Conservation (phyloP, 2,329 filamentous ascomycete species). For the Endothia cerciana region DNA sequence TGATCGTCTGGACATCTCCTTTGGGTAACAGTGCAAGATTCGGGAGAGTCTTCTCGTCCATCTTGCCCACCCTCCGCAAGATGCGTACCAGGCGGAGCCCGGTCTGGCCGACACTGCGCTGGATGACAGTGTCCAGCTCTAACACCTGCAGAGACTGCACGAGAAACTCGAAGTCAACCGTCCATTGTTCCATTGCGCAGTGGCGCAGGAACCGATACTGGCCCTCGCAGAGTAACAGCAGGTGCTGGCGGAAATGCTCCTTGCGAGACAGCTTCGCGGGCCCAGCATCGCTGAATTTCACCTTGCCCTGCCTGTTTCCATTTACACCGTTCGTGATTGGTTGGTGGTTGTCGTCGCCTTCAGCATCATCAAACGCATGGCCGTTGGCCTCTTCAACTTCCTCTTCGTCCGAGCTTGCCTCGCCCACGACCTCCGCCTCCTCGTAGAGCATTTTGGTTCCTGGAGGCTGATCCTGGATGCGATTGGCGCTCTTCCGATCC, state of each 20-base stretch:
- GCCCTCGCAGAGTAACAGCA: conserved; percentile 73
- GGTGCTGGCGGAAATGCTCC: conserved; percentile 70
- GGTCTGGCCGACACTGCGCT: conserved; percentile 73
- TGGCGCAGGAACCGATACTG: conserved; percentile 70
- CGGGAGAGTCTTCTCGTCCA: conserved; percentile 91
- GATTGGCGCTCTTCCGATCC: conserved; percentile 52
- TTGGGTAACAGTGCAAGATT: conserved; percentile 82
- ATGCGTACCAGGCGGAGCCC: conserved; percentile 86
- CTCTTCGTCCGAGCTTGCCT: conserved; percentile 45
- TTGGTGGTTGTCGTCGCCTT: conserved; percentile 38
- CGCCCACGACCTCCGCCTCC: conserved; percentile 37
- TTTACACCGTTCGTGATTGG: conserved; percentile 33
- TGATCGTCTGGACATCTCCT: conserved; percentile 80
- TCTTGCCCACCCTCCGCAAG: conserved; percentile 81
- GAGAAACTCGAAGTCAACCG: conserved; percentile 78
- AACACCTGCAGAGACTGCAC: conserved; percentile 71
- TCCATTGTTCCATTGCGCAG: conserved; percentile 76
- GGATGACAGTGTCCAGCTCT: conserved; percentile 82
- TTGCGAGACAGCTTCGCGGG: conserved; percentile 51
- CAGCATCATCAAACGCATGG: conserved; percentile 43
- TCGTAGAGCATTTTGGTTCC: conserved; percentile 32
- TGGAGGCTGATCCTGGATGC: conserved; percentile 41
- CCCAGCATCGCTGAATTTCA: conserved; percentile 56
- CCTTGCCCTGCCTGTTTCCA: conserved; percentile 42
- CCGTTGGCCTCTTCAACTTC: conserved; percentile 36